Evolutionary conservation across 1,284 basidiomycete species (phyloP), one percentile per base, ranked within the genome.

Genomic region (Apiotrichum montevideense): DNA sequence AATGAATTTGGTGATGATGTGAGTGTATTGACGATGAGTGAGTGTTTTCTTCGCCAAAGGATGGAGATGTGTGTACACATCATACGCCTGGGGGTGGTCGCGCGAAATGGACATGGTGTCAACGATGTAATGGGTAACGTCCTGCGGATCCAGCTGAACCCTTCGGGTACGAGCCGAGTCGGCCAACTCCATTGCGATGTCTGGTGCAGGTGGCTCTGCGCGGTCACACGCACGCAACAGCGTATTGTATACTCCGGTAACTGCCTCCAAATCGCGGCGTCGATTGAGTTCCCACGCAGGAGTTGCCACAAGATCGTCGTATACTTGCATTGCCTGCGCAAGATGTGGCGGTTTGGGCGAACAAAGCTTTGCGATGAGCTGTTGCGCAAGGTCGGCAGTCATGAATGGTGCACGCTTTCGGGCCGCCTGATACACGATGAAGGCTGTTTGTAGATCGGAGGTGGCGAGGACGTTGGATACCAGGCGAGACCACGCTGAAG

Each of bases 1-100:
- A 69, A 83, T 82, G 65, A 88, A 87, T 1, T 81, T 79, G 56
- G 82, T 76, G 49, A 91, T 78, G 54, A 91, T 82, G 35, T 80
- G 77, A 13, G 77, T 71, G 70, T 83, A 88, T 9, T 83, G 84
- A 48, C 79, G 76, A 52, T 80, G 79, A 57, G 84, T 80, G 44
- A 90, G 74, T 3, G 77, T 65, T 13, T 70, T 71, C 74, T 78
- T 42, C 9, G 46, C 44, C 14, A 77, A 43, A 49, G 72, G 62
- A 60, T 75, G 66, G 63, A 79, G 57, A 75, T 71, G 63, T 33
- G 79, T 78, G 56, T 91, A 93, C 1, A 81, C 77, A 6, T 81
- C 76, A 62, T 85, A 82, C 0, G 88, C 87, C 11, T 83, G 81
- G 9, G 80, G 75, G 51, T 84, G 81, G 51, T 73, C 79, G 3